Evolutionary conservation across 129 eudicot genomes (phyloP), one percentile per base, ranked within the genome.

Genomic region (Sambucus nigra): DNA sequence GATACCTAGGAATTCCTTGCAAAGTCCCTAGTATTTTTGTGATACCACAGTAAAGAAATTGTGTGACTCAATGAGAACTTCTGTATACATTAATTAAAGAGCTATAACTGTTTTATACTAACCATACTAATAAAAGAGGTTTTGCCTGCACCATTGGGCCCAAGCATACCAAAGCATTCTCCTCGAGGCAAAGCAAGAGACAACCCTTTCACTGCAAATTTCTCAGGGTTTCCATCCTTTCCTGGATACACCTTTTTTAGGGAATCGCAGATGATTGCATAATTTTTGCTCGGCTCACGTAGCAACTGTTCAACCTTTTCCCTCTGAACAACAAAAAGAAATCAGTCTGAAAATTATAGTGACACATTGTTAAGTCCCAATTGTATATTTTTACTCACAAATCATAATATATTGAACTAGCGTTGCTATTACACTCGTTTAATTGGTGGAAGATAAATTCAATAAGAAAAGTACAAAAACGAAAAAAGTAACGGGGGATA

Each of bases 121-220:
- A 88, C 94, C 94, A 88, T 88, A 53, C 71, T 88, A 47, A 88
- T 88, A 57, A 88, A 88, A 32, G 96, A 77, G 48, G 96, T 88
- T 75, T 88, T 88, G 39, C 96, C 96, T 27, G 96, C 96, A 65
- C 96, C 96, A 56, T 88, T 88, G 8, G 96, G 96, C 46, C 96
- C 96, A 68, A 88, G 96, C 94, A 88, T 80, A 65, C 96, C 96
- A 73, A 88, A 88, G 75, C 96, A 88, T 57, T 78, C 96, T 52
- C 94, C 85, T 65, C 61, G 77, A 32, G 91, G 79, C 66, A 83
- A 78, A 51, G 87, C 91, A 77, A 88, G 96, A 23, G 91, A 88
- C 60, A 88, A 41, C 24, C 86, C 96, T 66, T 74, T 77, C 60
- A 88, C 94, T 31, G 96, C 96, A 69, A 70, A 50, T 69, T 88